Conservation (phyloP, 2,329 filamentous ascomycete genomes). For the Endothia cerciana region DNA sequence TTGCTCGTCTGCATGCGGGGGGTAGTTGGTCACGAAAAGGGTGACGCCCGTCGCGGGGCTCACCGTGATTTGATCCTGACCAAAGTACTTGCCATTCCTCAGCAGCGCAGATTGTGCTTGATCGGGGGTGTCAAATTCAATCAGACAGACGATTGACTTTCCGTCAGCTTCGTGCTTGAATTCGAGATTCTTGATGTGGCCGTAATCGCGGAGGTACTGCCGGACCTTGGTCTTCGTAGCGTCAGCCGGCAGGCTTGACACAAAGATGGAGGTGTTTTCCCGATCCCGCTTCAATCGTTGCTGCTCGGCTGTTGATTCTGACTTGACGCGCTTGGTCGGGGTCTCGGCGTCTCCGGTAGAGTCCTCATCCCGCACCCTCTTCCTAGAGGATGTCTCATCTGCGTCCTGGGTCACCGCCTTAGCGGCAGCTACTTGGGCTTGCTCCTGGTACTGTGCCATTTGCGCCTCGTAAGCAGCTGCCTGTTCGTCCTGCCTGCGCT, state of each 20-base stretch:
- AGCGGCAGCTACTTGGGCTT: constrained; percentile 39
- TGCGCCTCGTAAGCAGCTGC: constrained; percentile 61
- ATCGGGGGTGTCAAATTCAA: constrained; percentile 83
- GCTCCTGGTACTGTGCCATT: constrained; percentile 40
- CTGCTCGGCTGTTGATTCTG: constrained; percentile 40
- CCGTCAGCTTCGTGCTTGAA: constrained; percentile 65
- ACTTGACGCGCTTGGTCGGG: constrained; percentile 69
- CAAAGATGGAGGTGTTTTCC: constrained; percentile 84
- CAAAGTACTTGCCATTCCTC: constrained; percentile 79
- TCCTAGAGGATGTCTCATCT: constrained; percentile 47
- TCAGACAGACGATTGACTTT: constrained; percentile 69
- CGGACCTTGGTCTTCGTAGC: constrained; percentile 74
- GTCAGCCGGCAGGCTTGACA: constrained; percentile 74
- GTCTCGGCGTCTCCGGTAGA: constrained; percentile 53
- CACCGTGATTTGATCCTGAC: constrained; percentile 74
- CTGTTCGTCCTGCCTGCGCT: constrained; percentile 68
- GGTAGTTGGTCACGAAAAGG: constrained; percentile 89
- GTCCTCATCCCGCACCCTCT: constrained; percentile 75
- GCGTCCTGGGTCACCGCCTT: constrained; percentile 40
- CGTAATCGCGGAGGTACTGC: constrained; percentile 91
- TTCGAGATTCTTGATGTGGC: constrained; percentile 78
- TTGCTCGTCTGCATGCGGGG: constrained; percentile 71
- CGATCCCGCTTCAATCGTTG: constrained; percentile 73
- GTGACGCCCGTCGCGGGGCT: constrained; percentile 77
- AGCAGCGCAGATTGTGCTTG: constrained; percentile 82